Conservation (phyloP, 345 rosid species). For the Litchi chinensis region DNA sequence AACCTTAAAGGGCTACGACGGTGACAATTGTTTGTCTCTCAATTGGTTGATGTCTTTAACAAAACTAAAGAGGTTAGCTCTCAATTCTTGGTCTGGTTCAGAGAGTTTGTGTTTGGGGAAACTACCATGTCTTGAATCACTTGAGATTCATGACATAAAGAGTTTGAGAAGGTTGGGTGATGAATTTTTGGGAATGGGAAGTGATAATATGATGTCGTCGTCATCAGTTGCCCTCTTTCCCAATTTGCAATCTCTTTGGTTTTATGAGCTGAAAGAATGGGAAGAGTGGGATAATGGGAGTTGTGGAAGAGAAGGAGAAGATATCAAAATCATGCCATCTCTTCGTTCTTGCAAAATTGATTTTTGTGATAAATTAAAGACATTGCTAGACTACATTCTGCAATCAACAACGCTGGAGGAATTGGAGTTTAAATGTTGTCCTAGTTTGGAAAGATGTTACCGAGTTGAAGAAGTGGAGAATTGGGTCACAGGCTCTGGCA, state of each 20-base stretch:
- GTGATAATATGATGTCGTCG: not conserved
- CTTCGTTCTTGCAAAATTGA: not conserved
- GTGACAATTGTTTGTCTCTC: not conserved
- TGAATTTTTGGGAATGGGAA: conserved; percentile 7
- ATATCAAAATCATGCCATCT: not conserved
- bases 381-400: not conserved
- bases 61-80: not conserved
- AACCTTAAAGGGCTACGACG: not conserved
- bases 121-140: not conserved
- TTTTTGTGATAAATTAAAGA: not conserved
- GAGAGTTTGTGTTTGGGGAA: not conserved
- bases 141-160: not conserved
- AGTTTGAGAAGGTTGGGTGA: not conserved
- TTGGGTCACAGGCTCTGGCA: not conserved
- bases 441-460: not conserved
- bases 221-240: not conserved
- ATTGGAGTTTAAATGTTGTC: not conserved
- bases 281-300: not conserved
- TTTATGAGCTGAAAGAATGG: not conserved
- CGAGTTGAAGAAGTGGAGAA: too few species aligned
- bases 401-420: not conserved
- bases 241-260: not conserved
- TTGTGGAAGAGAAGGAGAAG: not conserved
- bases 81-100: not conserved
- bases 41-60: not conserved